A percentile compares a stretch with the other conserved stretches of the same genome.
Evolutionary conservation across 169 alveolate species (phyloP).

Genomic region (Sarcocystis neurona): DNA sequence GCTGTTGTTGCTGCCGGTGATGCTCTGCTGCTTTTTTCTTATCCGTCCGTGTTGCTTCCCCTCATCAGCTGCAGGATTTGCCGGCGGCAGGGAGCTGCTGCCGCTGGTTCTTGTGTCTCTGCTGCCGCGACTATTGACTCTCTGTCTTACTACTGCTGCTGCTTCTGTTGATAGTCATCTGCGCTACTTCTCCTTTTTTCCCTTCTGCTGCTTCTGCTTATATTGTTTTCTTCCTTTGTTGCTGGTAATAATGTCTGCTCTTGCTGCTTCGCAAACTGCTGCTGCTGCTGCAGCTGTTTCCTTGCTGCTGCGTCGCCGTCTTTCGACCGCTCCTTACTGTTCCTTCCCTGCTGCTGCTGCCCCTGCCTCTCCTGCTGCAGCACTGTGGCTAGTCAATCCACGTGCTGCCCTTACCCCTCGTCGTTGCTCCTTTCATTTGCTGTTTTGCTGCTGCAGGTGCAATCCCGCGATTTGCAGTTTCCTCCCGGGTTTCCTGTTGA

Average conservation of each 20-base stretch:
- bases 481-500: slow-evolving; percentile 21
- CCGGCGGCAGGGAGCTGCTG: too few species aligned
- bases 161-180: too few species aligned
- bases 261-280: neutral
- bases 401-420: too few species aligned
- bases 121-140: too few species aligned
- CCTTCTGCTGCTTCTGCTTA: neutral
- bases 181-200: neutral
- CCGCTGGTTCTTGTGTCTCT: too few species aligned
- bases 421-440: neutral
- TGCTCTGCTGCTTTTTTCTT: too few species aligned
- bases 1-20: neutral
- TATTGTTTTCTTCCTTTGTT: neutral
- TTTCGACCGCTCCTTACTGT: neutral
- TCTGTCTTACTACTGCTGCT: too few species aligned
- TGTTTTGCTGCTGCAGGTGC: neutral
- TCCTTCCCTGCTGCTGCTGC: neutral
- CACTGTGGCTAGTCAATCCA: too few species aligned
- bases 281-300: neutral
- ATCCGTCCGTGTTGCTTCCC: too few species aligned
- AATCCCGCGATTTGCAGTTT: slow-evolving; percentile 8
- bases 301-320: neutral
- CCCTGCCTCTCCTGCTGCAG: too few species aligned
- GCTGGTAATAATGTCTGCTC: neutral
- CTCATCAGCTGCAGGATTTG: too few species aligned